Conservation (phyloP, 139 green algal genomes). For the Chlamydomonas sp. region DNA sequence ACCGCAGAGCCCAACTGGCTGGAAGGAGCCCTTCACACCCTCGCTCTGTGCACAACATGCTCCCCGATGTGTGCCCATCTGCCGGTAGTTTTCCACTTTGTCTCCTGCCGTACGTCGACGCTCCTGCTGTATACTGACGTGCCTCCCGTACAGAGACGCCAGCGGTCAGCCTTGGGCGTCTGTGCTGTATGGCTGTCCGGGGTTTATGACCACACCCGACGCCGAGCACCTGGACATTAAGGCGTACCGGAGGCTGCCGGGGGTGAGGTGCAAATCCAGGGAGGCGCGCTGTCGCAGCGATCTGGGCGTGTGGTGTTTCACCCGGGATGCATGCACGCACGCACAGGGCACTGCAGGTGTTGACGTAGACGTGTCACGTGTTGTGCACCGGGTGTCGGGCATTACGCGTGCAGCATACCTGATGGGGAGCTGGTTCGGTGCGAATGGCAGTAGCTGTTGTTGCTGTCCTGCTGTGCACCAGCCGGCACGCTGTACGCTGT, state of each 20-base stretch:
- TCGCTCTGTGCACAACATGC: too few relatives aligned
- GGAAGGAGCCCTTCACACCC: background rate
- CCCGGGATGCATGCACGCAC: background rate
- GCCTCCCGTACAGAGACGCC: background rate
- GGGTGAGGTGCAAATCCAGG: background rate
- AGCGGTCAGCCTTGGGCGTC: constrained; percentile 2
- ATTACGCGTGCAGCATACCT: too few relatives aligned
- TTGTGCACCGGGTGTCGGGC: background rate
- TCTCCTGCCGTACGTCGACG: background rate
- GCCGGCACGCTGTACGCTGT: too few relatives aligned
- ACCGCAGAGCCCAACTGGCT: background rate
- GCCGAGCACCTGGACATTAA: constrained; percentile 55
- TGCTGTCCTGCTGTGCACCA: too few relatives aligned
- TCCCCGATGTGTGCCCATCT: background rate
- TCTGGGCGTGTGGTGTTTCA: background rate
- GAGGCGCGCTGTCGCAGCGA: too few relatives aligned
- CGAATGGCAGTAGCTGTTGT: too few relatives aligned
- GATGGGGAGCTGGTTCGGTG: too few relatives aligned
- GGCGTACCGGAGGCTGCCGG: background rate
- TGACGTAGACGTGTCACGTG: background rate
- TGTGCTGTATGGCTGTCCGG: constrained; percentile 13
- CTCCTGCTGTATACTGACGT: background rate
- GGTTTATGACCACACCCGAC: constrained; percentile 33
- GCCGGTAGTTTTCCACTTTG: background rate
- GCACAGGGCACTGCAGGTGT: background rate